Percentiles rank a stretch among this genome's conserved stretches.
These are phyloP conservation scores for Aspergillus haitiensis DNA, from an alignment of 495 filamentous ascomycete genomes.

Conservation along the genomic window DNA sequence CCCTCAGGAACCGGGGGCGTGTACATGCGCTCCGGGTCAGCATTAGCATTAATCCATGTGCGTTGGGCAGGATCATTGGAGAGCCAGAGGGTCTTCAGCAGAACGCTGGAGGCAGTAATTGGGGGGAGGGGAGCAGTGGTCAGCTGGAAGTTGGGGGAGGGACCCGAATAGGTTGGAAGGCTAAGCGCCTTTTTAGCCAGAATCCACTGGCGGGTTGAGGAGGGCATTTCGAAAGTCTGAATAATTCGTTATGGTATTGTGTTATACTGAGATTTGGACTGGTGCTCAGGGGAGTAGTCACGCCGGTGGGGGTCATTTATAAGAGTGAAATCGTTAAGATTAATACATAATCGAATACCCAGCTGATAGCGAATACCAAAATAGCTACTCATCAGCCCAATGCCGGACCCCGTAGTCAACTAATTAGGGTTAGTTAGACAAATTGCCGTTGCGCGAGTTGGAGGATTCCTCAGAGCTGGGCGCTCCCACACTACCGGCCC, in stretches of 20 bases:
- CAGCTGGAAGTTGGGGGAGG: slow-evolving; percentile 49
- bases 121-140: slow-evolving; percentile 43
- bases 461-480: no score
- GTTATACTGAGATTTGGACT: no score
- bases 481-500: no score
- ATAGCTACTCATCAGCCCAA: no score
- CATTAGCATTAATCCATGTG: slow-evolving; percentile 57
- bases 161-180: slow-evolving; percentile 20
- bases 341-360: no score
- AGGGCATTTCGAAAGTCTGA: slow-evolving; percentile 13
- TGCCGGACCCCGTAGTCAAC: no score
- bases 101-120: slow-evolving; percentile 52
- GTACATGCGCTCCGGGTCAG: slow-evolving; percentile 53
- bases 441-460: no score
- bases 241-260: not conserved
- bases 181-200: slow-evolving; percentile 34
- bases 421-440: no score
- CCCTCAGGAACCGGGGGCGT: slow-evolving; percentile 57
- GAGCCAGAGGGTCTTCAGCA: slow-evolving; percentile 60
- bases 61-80: slow-evolving; percentile 72
- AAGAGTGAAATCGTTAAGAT: no score
- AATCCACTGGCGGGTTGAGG: slow-evolving; percentile 38
- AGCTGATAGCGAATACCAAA: no score
- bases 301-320: no score
- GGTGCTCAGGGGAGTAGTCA: no score